phyloP scores from a whole-genome alignment of 345 rosid species.

The Populus alba region DNA sequence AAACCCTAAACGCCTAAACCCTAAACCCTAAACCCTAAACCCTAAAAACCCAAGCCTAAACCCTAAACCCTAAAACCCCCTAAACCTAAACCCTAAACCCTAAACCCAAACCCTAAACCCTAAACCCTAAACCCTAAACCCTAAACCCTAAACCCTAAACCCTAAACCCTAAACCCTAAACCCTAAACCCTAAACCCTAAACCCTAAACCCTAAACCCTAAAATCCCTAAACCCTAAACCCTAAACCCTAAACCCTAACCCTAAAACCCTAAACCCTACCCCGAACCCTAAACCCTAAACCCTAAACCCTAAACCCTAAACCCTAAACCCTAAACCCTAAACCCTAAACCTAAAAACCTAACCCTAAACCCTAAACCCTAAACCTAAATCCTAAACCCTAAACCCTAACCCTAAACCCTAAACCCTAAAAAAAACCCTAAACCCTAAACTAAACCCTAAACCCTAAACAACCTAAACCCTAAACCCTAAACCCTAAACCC shows the following conservation, averaged over 20 bases:
- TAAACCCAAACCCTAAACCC: conserved; percentile 18
- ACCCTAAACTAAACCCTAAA: conserved; percentile 18
- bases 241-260: conserved; percentile 14
- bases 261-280: conserved; percentile 16
- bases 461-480: conserved; percentile 20
- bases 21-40: too few species aligned
- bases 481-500: conserved; percentile 22
- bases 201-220: background rate
- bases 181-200: conserved; percentile 11
- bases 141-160: background rate
- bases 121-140: conserved; percentile 18
- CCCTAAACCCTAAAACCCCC: background rate
- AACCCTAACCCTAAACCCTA: too few species aligned
- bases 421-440: too few species aligned
- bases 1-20: too few species aligned
- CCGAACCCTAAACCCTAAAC: conserved; percentile 15
- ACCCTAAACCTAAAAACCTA: background rate
- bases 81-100: conserved; percentile 19
- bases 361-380: conserved; percentile 9
- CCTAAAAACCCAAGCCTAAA: too few species aligned
- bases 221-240: conserved; percentile 21
- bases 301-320: conserved; percentile 10
- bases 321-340: background rate
- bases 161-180: background rate
- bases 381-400: background rate